Evolutionary conservation across 371 early-diverging fungal species (phyloP), one percentile per base, ranked within the genome.

Genomic region (Mortierella sp.): DNA sequence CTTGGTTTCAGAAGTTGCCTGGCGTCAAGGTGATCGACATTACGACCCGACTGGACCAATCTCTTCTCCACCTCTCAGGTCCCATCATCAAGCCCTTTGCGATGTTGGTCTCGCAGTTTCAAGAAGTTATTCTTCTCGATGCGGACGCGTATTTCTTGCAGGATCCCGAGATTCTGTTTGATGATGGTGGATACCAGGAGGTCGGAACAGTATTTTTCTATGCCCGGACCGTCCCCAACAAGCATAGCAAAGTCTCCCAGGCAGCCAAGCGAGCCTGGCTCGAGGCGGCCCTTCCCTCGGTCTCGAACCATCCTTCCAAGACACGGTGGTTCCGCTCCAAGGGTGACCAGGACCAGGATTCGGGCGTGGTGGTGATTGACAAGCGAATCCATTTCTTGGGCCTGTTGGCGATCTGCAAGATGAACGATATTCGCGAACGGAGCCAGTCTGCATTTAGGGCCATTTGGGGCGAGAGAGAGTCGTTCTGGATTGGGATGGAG

Each of bases 121-220:
- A 77, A 10, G 91, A 94, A 51, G 91, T 92, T 26, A 92, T 95
- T 48, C 79, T 96, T 71, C 88, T 95, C 87, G 95, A 95, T 86
- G 93, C 95, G 2, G 96, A 95, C 74, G 93, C 90, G 1, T 90
- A 92, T 34, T 93, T 94, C 85, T 86, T 95, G 75, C 87, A 85
- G 79, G 87, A 90, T 37, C 95, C 95, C 0, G 90, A 89, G 8
- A 77, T 78, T 1, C 55, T 94, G 40, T 94, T 93, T 81, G 89
- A 90, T 11, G 90, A 91, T 75, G 78, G 85, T 16, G 91, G 90
- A 0, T 95, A 94, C 82, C 76, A 87, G 26, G 76, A 80, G 3
- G 90, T 91, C 3, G 94, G 95, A 10, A 84, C 93, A 0, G 75
- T 95, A 3, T 93, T 92, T 77, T 95, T 93, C 79, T 88, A 90